These are phyloP conservation scores for Tricharina praecox DNA, from an alignment of 495 filamentous ascomycete species.

Conservation along the genomic window DNA sequence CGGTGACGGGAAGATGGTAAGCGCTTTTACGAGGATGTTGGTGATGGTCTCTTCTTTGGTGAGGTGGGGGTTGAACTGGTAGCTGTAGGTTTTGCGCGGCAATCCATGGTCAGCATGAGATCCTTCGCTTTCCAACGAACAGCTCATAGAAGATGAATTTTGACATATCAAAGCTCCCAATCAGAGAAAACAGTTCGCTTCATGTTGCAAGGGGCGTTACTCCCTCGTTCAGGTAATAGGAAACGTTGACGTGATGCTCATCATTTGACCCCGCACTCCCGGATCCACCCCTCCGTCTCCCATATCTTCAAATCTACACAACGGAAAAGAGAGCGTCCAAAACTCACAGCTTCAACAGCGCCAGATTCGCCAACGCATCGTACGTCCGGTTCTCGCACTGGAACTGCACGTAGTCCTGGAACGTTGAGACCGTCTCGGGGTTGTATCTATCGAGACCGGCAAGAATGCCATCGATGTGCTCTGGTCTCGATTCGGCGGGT, in stretches of 20 bases:
- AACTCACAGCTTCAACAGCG: slow-evolving; percentile 92
- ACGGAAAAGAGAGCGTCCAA: slow-evolving; percentile 4
- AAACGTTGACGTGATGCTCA: slow-evolving; percentile 74
- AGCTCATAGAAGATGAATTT: too few relatives aligned
- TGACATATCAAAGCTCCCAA: too few relatives aligned
- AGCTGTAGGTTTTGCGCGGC: slow-evolving; percentile 42
- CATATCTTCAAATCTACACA: slow-evolving; percentile 4
- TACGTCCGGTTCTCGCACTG: slow-evolving; percentile 91
- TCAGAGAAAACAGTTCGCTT: slow-evolving; percentile 4
- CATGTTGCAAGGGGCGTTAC: slow-evolving; percentile 30
- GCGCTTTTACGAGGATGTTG: slow-evolving; percentile 94
- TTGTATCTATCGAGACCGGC: slow-evolving; percentile 96
- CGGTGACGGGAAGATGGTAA: slow-evolving; percentile 91
- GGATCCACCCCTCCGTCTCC: background rate
- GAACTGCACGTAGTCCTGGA: slow-evolving; percentile 86
- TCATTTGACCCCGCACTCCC: slow-evolving; percentile 35
- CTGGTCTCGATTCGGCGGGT: slow-evolving; percentile 42
- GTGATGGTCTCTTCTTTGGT: slow-evolving; percentile 90
- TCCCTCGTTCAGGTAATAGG: slow-evolving; percentile 82
- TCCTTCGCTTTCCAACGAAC: too few relatives aligned
- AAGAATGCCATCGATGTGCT: slow-evolving; percentile 78
- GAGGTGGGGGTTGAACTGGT: slow-evolving; percentile 99
- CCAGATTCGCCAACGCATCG: slow-evolving; percentile 91
- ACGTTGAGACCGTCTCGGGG: slow-evolving; percentile 80
- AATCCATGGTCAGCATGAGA: too few relatives aligned